Evolutionary conservation across 2,329 filamentous ascomycete genomes (phyloP).

Genomic region (Daldinia sp.): DNA sequence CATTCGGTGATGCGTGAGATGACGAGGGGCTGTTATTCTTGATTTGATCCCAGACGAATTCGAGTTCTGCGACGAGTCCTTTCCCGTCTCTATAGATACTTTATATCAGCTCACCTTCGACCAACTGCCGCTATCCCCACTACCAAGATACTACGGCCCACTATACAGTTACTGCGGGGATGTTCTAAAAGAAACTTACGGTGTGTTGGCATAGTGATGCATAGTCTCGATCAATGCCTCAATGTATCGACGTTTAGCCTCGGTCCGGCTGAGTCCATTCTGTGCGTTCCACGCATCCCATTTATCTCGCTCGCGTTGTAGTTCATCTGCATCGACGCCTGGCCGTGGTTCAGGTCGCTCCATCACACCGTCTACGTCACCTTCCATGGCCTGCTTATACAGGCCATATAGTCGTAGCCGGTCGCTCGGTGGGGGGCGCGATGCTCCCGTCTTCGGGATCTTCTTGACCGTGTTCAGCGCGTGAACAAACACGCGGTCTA

Average conservation of each 20-base stretch:
- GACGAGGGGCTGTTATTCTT: conserved; percentile 83
- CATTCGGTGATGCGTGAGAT: conserved; percentile 67
- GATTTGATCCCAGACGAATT: conserved; percentile 99
- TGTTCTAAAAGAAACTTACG: conserved; percentile 60
- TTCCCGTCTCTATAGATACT: conserved; percentile 72
- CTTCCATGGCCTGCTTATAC: conserved; percentile 99
- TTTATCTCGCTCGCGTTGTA: conserved; percentile 73
- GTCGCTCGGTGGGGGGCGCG: conserved; percentile 85
- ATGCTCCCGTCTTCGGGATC: conserved; percentile 91
- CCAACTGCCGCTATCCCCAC: neutral
- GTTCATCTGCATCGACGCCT: conserved; percentile 63
- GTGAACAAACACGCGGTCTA: conserved; percentile 98
- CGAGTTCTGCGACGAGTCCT: conserved; percentile 92
- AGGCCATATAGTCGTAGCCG: conserved; percentile 94
- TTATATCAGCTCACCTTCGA: conserved; percentile 24
- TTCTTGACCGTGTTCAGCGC: conserved; percentile 99
- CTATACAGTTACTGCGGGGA: conserved; percentile 5
- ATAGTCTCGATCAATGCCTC: conserved; percentile 95
- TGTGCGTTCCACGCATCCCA: conserved; percentile 98
- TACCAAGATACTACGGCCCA: neutral
- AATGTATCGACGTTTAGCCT: conserved; percentile 94
- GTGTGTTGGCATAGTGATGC: conserved; percentile 92
- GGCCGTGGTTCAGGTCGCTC: conserved; percentile 74
- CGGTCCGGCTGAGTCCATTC: conserved; percentile 83
- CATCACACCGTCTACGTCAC: conserved; percentile 95